Evolutionary conservation across 75 land plant genomes (phyloP).

Genomic region (Larix kaempferi): DNA sequence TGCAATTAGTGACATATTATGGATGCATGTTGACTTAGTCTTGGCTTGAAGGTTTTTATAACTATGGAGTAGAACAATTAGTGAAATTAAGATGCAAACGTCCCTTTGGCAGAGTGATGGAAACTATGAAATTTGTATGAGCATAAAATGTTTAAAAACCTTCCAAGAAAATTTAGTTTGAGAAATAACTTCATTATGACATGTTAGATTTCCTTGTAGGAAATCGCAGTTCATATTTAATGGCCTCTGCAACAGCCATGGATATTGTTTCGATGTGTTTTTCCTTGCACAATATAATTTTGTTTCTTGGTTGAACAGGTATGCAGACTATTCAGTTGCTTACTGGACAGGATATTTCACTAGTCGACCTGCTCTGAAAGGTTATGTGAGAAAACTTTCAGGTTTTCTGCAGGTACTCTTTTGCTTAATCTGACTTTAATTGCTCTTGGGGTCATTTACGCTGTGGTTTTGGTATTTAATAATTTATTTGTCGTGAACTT

Average conservation of each 20-base stretch:
- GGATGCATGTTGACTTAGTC: not conserved
- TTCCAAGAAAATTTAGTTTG: not conserved
- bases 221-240: not conserved
- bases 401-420: slow-evolving; percentile 37
- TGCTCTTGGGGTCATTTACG: not conserved
- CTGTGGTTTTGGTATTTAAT: not conserved
- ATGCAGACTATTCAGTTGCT: slow-evolving; percentile 40
- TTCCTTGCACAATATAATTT: too few species aligned
- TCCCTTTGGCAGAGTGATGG: not conserved
- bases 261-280: not conserved
- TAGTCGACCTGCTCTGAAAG: slow-evolving; percentile 46
- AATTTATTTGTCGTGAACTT: not conserved
- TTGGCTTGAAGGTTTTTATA: not conserved
- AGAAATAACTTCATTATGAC: not conserved
- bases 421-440: not conserved
- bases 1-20: not conserved
- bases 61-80: not conserved
- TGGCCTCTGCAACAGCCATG: not conserved
- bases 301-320: slow-evolving; percentile 15
- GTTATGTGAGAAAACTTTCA: slow-evolving; percentile 52
- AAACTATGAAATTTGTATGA: not conserved
- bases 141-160: not conserved
- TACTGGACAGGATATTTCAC: slow-evolving; percentile 63
- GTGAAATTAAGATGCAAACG: not conserved
- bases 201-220: not conserved